These are phyloP conservation scores for Zopfochytrium polystomum DNA, from an alignment of 371 early-diverging fungal species.

Conservation along the genomic window DNA sequence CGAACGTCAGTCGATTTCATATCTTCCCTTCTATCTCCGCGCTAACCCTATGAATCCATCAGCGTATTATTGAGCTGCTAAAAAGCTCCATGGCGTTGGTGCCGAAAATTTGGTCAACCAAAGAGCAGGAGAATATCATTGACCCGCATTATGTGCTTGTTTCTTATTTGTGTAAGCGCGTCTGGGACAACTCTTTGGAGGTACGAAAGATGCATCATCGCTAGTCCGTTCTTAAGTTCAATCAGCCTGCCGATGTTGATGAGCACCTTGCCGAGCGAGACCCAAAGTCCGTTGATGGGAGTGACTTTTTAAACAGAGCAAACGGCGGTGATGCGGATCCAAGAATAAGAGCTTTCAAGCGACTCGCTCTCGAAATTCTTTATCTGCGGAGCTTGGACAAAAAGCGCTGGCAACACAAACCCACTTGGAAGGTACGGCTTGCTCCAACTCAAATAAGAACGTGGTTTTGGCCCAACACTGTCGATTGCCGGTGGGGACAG, in stretches of 20 bases:
- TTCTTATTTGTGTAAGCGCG: constrained; percentile 56
- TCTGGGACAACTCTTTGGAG: constrained; percentile 44
- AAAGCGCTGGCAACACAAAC: constrained; percentile 66
- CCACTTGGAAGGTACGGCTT: constrained; percentile 60
- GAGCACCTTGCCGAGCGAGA: too few species aligned
- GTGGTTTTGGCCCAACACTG: too few species aligned
- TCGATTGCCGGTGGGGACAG: too few species aligned
- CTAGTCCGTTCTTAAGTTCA: too few species aligned
- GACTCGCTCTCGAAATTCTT: constrained; percentile 38
- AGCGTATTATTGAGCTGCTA: constrained; percentile 49
- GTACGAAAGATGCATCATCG: too few species aligned
- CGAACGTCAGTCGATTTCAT: too few species aligned
- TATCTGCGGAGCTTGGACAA: constrained; percentile 55
- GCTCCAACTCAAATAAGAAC: too few species aligned
- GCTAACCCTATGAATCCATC: too few species aligned
- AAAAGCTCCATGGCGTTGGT: constrained; percentile 43
- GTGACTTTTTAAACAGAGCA: too few species aligned
- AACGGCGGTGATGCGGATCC: background rate
- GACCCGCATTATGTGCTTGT: constrained; percentile 60
- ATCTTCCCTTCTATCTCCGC: too few species aligned
- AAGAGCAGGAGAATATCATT: constrained; percentile 55
- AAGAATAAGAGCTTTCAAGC: background rate
- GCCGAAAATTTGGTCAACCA: constrained; percentile 45
- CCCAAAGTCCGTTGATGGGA: too few species aligned
- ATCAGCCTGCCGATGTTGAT: too few species aligned